A percentile compares a stretch with the other conserved stretches of the same genome.
Conservation (phyloP, 106 monocot genomes). For the Agapanthus africanus region DNA sequence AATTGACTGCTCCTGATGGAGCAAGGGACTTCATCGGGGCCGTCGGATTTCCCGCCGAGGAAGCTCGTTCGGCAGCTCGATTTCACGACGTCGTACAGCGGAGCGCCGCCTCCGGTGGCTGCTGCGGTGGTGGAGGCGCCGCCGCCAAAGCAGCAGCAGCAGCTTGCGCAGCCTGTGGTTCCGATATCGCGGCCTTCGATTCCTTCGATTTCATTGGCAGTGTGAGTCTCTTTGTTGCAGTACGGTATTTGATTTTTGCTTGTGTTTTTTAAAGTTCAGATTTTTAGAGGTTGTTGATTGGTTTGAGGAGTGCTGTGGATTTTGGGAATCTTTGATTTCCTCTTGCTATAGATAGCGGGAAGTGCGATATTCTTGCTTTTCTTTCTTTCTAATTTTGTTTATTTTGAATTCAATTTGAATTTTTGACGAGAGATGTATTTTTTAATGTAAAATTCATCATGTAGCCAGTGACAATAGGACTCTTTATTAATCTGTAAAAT, state of each 20-base stretch:
- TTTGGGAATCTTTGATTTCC: too few species aligned
- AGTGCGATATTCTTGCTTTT: neutral
- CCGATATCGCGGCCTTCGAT: too few species aligned
- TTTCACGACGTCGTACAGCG: slow-evolving; percentile 35
- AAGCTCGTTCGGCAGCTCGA: slow-evolving; percentile 59
- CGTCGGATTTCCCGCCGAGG: slow-evolving; percentile 38
- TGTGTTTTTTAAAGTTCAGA: too few species aligned
- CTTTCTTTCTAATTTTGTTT: neutral
- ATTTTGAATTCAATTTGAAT: neutral
- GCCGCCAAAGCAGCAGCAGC: slow-evolving; percentile 3
- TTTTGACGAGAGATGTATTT: neutral
- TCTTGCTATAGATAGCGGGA: too few species aligned
- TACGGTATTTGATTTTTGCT: too few species aligned
- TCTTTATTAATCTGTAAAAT: neutral
- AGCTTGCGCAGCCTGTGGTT: slow-evolving; percentile 20
- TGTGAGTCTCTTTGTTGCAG: too few species aligned
- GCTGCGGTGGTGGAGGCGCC: neutral
- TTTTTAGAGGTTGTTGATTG: too few species aligned
- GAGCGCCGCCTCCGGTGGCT: neutral
- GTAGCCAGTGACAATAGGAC: neutral
- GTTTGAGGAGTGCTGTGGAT: too few species aligned
- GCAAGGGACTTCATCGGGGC: slow-evolving; percentile 21
- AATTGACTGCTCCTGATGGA: slow-evolving; percentile 23
- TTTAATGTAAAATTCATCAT: neutral
- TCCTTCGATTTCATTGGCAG: too few species aligned